phyloP scores from a whole-genome alignment of 75 land plant species.

The Picea glauca region DNA sequence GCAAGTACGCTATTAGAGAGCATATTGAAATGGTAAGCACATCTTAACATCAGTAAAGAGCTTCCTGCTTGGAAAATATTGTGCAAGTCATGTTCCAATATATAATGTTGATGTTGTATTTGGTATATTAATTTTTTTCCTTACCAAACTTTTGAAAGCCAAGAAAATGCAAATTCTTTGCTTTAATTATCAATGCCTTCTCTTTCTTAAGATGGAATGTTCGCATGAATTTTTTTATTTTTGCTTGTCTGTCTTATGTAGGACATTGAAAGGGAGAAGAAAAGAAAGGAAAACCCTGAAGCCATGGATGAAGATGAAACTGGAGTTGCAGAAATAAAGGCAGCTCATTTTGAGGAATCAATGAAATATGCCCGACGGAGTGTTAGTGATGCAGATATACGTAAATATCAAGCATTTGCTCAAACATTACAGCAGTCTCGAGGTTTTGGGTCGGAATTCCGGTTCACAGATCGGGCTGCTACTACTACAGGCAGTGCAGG shows the following conservation, averaged over 20 bases:
- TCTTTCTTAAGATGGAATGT: no score
- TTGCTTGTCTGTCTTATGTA: conserved; percentile 12
- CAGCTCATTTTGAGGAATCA: conserved; percentile 80
- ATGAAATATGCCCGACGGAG: conserved; percentile 88
- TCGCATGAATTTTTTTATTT: background rate
- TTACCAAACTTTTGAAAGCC: background rate
- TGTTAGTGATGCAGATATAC: conserved; percentile 87
- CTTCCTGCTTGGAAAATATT: background rate
- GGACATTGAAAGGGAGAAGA: conserved; percentile 77
- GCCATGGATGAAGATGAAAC: conserved; percentile 84
- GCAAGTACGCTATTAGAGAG: conserved; percentile 83
- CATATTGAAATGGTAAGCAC: conserved; percentile 71
- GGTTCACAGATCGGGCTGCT: conserved; percentile 52
- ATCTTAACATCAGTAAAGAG: background rate
- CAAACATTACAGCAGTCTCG: conserved; percentile 87
- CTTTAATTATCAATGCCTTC: background rate
- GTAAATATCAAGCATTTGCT: conserved; percentile 86
- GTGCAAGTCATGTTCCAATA: background rate
- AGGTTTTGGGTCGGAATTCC: conserved; percentile 80
- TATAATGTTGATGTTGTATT: background rate
- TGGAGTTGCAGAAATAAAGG: conserved; percentile 65
- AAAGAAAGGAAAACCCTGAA: conserved; percentile 58
- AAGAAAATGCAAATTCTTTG: background rate
- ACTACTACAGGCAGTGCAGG: conserved; percentile 21
- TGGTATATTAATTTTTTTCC: background rate